phyloP scores from a whole-genome alignment of 345 rosid species.

The Litchi chinensis region DNA sequence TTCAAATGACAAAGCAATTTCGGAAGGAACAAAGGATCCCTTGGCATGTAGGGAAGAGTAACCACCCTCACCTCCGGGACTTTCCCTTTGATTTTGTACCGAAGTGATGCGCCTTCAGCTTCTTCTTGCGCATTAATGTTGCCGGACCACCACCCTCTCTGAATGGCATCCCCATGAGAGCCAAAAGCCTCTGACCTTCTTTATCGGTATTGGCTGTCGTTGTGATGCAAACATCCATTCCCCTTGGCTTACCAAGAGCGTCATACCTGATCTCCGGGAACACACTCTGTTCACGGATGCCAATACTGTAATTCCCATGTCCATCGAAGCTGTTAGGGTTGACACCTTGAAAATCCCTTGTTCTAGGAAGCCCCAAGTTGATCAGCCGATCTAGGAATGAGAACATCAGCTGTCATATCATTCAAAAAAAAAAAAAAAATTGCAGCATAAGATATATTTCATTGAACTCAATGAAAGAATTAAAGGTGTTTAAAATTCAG shows the following conservation, averaged over 20 bases:
- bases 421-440: background rate
- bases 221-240: slow-evolving; percentile 92
- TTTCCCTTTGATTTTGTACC: slow-evolving; percentile 64
- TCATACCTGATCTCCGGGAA: slow-evolving; percentile 84
- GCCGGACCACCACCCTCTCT: slow-evolving; percentile 54
- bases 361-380: slow-evolving; percentile 88
- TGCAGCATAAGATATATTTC: background rate
- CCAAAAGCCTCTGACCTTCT: slow-evolving; percentile 78
- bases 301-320: slow-evolving; percentile 88
- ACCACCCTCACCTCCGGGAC: slow-evolving; percentile 44
- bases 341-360: slow-evolving; percentile 93
- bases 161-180: slow-evolving; percentile 97
- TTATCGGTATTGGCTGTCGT: slow-evolving; percentile 80
- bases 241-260: slow-evolving; percentile 67
- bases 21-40: background rate
- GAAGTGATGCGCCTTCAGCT: slow-evolving; percentile 77
- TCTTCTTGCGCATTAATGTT: slow-evolving; percentile 58
- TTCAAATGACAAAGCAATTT: background rate
- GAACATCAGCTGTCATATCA: slow-evolving; percentile 70
- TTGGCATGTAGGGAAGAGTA: background rate
- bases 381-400: slow-evolving; percentile 90
- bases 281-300: slow-evolving; percentile 78
- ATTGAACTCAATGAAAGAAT: background rate
- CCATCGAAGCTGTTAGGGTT: slow-evolving; percentile 88
- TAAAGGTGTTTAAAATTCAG: background rate